Evolutionary conservation across 1,284 basidiomycete species (phyloP).

Genomic region (Sporisorium graminicola): DNA sequence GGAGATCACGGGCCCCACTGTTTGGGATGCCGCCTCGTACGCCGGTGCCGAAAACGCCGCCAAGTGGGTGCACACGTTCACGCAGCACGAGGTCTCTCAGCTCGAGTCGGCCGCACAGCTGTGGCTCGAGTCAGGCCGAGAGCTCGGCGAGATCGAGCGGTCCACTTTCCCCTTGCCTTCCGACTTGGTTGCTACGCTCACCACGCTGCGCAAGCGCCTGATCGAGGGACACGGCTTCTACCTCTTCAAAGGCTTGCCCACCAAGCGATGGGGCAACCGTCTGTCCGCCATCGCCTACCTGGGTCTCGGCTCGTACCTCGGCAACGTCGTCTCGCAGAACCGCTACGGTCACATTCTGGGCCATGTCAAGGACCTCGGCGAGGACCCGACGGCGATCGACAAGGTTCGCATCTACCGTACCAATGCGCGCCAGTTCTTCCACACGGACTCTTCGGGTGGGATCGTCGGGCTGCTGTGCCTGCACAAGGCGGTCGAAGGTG

Average conservation of each 20-base stretch:
- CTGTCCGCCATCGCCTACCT: constrained; percentile 71
- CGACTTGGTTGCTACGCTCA: constrained; percentile 45
- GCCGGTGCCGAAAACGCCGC: constrained; percentile 52
- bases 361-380: constrained; percentile 72
- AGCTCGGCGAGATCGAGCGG: constrained; percentile 61
- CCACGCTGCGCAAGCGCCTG: constrained; percentile 43
- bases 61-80: constrained; percentile 60
- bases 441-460: constrained; percentile 66
- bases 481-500: constrained; percentile 71
- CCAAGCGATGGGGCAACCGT: constrained; percentile 68
- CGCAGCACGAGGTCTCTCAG: constrained; percentile 45
- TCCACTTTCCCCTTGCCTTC: constrained; percentile 59
- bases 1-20: constrained; percentile 63
- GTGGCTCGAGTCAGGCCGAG: constrained; percentile 56
- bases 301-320: constrained; percentile 70
- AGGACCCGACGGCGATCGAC: constrained; percentile 71
- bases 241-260: constrained; percentile 71
- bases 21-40: constrained; percentile 65
- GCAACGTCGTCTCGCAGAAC: constrained; percentile 70
- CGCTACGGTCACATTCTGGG: constrained; percentile 71
- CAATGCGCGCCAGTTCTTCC: constrained; percentile 71
- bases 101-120: constrained; percentile 51
- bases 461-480: constrained; percentile 72
- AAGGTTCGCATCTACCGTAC: constrained; percentile 72
- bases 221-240: constrained; percentile 69